Evolutionary conservation across 345 rosid species (phyloP).

Genomic region (Limnanthes douglasii): DNA sequence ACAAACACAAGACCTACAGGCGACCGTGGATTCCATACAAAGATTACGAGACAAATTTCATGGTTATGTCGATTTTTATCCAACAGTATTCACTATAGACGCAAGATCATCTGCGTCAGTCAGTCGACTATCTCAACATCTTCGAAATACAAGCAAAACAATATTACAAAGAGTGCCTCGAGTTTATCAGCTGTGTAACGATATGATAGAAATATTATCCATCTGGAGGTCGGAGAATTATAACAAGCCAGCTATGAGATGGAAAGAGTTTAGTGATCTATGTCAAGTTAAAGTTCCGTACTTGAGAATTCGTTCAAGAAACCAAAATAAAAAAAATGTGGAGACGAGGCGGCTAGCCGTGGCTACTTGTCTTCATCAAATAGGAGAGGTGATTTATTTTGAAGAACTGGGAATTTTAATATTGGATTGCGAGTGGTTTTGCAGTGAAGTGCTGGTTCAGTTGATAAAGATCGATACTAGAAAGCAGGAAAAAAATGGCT

Average conservation of each 20-base stretch:
- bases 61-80: conserved; percentile 68
- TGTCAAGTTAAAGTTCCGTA: conserved; percentile 77
- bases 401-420: conserved; percentile 57
- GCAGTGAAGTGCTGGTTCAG: conserved; percentile 68
- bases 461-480: conserved; percentile 51
- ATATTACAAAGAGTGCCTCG: conserved; percentile 74
- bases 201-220: conserved; percentile 49
- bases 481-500: conserved; percentile 56
- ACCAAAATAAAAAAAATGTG: conserved; percentile 39
- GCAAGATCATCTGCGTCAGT: conserved; percentile 82
- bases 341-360: conserved; percentile 66
- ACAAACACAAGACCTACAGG: conserved; percentile 47
- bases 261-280: conserved; percentile 77
- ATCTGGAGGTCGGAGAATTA: conserved; percentile 79
- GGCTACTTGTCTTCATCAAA: conserved; percentile 84
- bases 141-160: conserved; percentile 56
- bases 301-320: conserved; percentile 61
- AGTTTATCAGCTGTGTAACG: conserved; percentile 85
- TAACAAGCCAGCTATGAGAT: conserved; percentile 69
- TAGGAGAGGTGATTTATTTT: conserved; percentile 76
- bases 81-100: conserved; percentile 80
- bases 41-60: conserved; percentile 58
- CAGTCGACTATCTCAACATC: conserved; percentile 55
- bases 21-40: conserved; percentile 37
- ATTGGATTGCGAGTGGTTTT: conserved; percentile 84